Conservation (phyloP, 139 green algal species). For the Picochlorum sp. region DNA sequence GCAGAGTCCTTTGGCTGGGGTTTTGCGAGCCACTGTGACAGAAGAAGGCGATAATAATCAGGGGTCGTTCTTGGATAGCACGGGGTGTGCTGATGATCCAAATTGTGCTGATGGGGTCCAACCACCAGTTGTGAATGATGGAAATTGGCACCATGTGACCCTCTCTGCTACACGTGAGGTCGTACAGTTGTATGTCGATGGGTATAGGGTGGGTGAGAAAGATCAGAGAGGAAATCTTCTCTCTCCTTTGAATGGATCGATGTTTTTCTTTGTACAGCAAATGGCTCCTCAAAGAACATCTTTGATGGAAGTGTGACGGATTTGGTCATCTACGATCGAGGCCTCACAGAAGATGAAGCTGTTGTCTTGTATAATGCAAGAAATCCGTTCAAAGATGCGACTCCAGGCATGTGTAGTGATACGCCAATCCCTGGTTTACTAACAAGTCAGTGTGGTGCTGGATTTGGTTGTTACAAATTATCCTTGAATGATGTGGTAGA, state of each 20-base stretch:
- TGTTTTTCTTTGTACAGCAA: too few relatives aligned
- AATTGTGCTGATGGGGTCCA: background rate
- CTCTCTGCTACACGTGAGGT: constrained; percentile 32
- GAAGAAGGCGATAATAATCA: constrained; percentile 16
- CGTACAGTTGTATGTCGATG: constrained; percentile 46
- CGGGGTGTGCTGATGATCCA: constrained; percentile 18
- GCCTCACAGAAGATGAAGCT: constrained; percentile 16
- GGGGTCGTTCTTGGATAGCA: constrained; percentile 33
- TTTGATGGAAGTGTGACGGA: constrained; percentile 36
- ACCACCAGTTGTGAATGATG: constrained; percentile 27
- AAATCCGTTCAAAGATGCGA: constrained; percentile 1
- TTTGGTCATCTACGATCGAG: constrained; percentile 26
- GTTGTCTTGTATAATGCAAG: constrained; percentile 11
- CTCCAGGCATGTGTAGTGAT: background rate
- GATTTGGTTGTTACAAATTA: background rate
- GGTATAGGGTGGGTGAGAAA: constrained; percentile 6
- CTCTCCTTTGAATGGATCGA: background rate
- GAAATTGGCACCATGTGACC: constrained; percentile 55
- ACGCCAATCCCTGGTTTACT: background rate
- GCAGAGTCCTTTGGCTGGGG: constrained; percentile 26
- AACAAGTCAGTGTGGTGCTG: background rate
- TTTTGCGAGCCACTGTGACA: constrained; percentile 33
- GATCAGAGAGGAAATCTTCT: background rate
- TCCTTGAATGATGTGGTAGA: constrained; percentile 3
- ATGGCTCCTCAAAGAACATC: background rate